phyloP scores from a whole-genome alignment of 768 basidiomycete genomes.

The Boletus coccyginus region DNA sequence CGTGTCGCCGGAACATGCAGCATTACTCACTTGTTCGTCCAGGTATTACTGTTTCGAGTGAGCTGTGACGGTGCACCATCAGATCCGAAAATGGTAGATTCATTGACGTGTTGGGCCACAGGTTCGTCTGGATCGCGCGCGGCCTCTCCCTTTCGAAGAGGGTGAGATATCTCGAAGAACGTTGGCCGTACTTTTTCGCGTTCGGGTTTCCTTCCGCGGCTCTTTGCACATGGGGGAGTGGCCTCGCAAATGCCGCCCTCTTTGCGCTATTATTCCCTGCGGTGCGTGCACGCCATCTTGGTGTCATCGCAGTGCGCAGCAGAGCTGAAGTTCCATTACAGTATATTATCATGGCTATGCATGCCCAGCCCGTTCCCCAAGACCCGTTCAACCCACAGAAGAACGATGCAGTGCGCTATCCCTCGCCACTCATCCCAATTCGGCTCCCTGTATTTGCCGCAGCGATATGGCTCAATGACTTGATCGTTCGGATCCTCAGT shows the following conservation, averaged over 20 bases:
- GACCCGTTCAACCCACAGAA: constrained; percentile 71
- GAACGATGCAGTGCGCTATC: constrained; percentile 50
- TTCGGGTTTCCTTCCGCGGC: constrained; percentile 79
- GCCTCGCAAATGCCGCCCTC: constrained; percentile 75
- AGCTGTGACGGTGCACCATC: constrained; percentile 19
- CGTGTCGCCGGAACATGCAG: neutral
- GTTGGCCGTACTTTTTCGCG: constrained; percentile 86
- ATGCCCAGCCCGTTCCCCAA: constrained; percentile 67
- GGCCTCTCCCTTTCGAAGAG: constrained; percentile 66
- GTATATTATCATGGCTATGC: constrained; percentile 85
- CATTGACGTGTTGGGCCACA: constrained; percentile 28
- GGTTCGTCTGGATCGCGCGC: constrained; percentile 77
- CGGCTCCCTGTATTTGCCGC: constrained; percentile 72
- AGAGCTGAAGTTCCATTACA: constrained; percentile 29
- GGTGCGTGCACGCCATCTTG: constrained; percentile 40
- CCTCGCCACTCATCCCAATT: constrained; percentile 77
- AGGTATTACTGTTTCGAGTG: constrained; percentile 94
- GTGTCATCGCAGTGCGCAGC: neutral
- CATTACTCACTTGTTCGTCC: neutral
- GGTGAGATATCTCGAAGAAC: constrained; percentile 76
- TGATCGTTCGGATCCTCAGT: constrained; percentile 60
- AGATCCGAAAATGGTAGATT: neutral
- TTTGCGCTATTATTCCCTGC: constrained; percentile 82
- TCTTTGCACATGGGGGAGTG: constrained; percentile 69
- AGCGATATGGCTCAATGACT: constrained; percentile 74